Base-by-base conservation (phyloP, 2,329 filamentous ascomycete genomes). In the Neodidymelliopsis sp. region DNA sequence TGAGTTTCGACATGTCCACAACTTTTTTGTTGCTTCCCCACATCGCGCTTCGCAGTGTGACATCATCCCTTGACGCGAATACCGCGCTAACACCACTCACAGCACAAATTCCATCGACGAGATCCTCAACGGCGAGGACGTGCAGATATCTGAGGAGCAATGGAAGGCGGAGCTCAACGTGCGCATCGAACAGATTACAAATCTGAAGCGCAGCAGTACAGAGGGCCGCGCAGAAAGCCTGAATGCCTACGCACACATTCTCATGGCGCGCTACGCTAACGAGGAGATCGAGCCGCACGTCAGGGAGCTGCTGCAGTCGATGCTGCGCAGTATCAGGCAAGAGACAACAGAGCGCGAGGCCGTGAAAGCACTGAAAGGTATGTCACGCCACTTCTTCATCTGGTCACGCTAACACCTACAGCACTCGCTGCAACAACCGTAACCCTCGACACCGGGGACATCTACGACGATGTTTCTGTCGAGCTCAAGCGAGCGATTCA, bases 201-300 rank as follows among this genome's bases (percentile, higher is more conserved):
- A 89, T 60, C 86, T 89, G 62, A 96, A 95, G 79, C 85, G 87
- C 57, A 90, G 87, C 72, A 91, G 86, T 57, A 83, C 81, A 18
- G 83, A 89, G 54, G 84, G 85, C 16, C 84, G 91, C 41, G 87
- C 91, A 62, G 78, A 83, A 29, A 81, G 81, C 22, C 75, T 91
- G 37, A 76, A 76, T 33, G 78, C 78, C 1, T 90, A 87, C 68
- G 79, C 81, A 29, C 81, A 86, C 40, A 78, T 89, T 15, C 71
- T 92, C 40, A 89, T 87, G 54, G 81, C 83, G 34, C 85, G 89
- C 61, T 90, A 83, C 66, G 83, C 86, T 42, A 79, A 84, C 56
- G 80, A 85, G 41, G 77, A 87, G 59, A 78, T 91, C 13, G 80
- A 84, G 51, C 69, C 72, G 9, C 81, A 81, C 31, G 75, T 88